Evolutionary conservation across 441 rosid genomes (phyloP).

Genomic region (Sinapis alba): DNA sequence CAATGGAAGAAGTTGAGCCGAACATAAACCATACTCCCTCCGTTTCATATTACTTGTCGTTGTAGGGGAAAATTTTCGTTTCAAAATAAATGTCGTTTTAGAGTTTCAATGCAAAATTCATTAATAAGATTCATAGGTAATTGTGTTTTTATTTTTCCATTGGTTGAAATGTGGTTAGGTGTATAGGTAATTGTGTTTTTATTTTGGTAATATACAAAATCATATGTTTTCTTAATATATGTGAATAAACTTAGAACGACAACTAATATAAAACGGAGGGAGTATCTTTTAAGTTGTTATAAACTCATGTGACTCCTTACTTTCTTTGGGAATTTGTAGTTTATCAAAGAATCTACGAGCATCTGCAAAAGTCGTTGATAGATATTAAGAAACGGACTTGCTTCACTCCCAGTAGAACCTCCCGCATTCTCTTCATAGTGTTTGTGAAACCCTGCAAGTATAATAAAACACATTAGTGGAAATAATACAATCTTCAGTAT

Average conservation of each 20-base stretch:
- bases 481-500: background rate
- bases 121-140: too few species aligned
- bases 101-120: too few species aligned
- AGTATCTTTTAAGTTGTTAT: background rate
- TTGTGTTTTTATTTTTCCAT: too few species aligned
- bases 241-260: too few species aligned
- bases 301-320: background rate
- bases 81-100: too few species aligned
- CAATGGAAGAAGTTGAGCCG: background rate
- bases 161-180: too few species aligned
- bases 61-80: too few species aligned
- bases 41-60: too few species aligned
- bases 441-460: conserved; percentile 77
- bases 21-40: background rate
- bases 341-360: background rate
- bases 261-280: too few species aligned
- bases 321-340: background rate
- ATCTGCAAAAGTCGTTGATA: background rate
- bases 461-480: background rate
- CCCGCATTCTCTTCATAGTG: conserved; percentile 83
- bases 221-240: too few species aligned
- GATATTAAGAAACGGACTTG: background rate
- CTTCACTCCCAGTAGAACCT: conserved; percentile 54
- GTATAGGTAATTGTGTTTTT: too few species aligned
- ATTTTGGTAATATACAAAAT: too few species aligned